phyloP scores from a whole-genome alignment of 768 basidiomycete species.

The Tricholoma saponaceum region DNA sequence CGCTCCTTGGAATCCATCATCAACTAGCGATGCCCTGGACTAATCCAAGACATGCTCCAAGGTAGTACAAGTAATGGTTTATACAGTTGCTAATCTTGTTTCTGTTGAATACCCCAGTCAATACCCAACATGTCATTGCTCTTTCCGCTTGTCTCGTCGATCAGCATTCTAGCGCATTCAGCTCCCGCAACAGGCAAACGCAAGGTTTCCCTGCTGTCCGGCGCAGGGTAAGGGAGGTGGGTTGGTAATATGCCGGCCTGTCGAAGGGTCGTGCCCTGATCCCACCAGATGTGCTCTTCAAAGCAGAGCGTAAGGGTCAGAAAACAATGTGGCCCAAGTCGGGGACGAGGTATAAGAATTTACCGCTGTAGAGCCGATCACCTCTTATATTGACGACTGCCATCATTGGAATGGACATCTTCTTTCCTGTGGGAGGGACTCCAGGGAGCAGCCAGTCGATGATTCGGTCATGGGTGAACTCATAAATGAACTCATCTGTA shows the following conservation, averaged over 20 bases:
- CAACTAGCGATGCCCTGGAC: background rate
- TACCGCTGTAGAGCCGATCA: slow-evolving; percentile 34
- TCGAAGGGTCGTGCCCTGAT: slow-evolving; percentile 34
- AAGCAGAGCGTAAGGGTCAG: background rate
- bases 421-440: slow-evolving; percentile 47
- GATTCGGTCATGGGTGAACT: slow-evolving; percentile 38
- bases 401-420: slow-evolving; percentile 47
- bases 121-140: slow-evolving; percentile 36
- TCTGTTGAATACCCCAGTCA: slow-evolving; percentile 25
- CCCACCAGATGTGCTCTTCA: slow-evolving; percentile 44
- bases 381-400: slow-evolving; percentile 51
- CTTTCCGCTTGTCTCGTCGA: slow-evolving; percentile 30
- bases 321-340: background rate
- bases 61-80: background rate
- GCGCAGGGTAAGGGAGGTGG: slow-evolving; percentile 24
- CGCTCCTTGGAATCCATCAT: background rate
- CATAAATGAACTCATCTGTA: slow-evolving; percentile 48
- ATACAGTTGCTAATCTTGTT: background rate
- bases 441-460: slow-evolving; percentile 51
- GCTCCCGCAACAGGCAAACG: slow-evolving; percentile 35
- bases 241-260: slow-evolving; percentile 34
- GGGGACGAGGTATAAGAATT: background rate
- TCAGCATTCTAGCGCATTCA: slow-evolving; percentile 31
- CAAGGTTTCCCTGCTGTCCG: slow-evolving; percentile 18
- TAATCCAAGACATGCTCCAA: background rate